phyloP scores from a whole-genome alignment of 2,329 filamentous ascomycete species.

The Hyphodiscus sp. region DNA sequence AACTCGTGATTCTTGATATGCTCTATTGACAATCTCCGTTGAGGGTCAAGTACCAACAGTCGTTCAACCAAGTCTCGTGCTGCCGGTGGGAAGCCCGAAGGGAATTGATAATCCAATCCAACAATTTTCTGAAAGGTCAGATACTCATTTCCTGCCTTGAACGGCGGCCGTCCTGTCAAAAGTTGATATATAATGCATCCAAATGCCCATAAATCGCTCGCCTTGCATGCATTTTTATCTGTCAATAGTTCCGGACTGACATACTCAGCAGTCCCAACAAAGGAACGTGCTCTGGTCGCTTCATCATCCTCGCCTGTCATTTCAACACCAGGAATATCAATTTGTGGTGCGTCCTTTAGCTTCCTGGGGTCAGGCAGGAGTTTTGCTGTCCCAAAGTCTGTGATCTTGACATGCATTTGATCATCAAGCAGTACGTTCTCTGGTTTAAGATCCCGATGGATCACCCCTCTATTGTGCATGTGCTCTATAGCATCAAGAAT shows the following conservation, averaged over 20 bases:
- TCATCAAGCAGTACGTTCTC: constrained; percentile 95
- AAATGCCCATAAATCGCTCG: constrained; percentile 96
- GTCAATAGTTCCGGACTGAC: constrained; percentile 96
- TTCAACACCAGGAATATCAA: constrained; percentile 26
- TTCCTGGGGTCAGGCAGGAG: constrained; percentile 59
- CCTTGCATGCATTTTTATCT: constrained; percentile 95
- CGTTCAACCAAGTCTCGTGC: constrained; percentile 88
- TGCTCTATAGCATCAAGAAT: constrained; percentile 95
- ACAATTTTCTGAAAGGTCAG: constrained; percentile 98
- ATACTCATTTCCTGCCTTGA: constrained; percentile 94
- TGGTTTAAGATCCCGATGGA: constrained; percentile 93
- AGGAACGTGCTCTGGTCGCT: constrained; percentile 77
- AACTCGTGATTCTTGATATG: constrained; percentile 97
- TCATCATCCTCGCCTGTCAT: constrained; percentile 39
- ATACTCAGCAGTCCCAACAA: constrained; percentile 96
- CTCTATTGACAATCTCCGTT: constrained; percentile 79
- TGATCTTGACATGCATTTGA: constrained; percentile 97
- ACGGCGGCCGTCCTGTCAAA: constrained; percentile 88
- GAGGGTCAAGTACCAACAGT: constrained; percentile 81
- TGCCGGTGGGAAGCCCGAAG: constrained; percentile 75
- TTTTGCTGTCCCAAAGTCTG: constrained; percentile 98
- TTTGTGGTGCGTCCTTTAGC: constrained; percentile 23
- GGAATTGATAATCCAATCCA: constrained; percentile 88
- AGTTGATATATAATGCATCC: constrained; percentile 97
- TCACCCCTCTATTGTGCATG: constrained; percentile 94